phyloP scores from a whole-genome alignment of 257 asterid species.

The Nicotiana obtusifolia region DNA sequence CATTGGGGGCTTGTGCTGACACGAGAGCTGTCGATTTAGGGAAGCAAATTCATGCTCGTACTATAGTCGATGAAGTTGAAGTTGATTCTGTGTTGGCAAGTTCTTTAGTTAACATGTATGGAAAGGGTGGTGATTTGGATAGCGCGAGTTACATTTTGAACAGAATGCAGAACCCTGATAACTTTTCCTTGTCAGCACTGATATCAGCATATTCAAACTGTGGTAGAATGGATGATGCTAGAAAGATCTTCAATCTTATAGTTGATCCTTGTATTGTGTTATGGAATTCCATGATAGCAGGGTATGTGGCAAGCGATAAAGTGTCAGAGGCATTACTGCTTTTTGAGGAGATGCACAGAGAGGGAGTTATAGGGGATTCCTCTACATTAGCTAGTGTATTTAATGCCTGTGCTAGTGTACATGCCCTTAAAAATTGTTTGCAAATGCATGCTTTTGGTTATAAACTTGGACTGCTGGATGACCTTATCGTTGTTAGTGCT shows the following conservation, averaged over 20 bases:
- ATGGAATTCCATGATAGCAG: constrained; percentile 75
- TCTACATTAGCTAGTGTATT: constrained; percentile 60
- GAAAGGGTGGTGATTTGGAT: constrained; percentile 62
- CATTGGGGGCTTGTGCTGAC: constrained; percentile 56
- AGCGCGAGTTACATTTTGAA: constrained; percentile 36
- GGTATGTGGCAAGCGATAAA: constrained; percentile 47
- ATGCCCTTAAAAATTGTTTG: constrained; percentile 34
- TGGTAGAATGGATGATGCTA: constrained; percentile 62
- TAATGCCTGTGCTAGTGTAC: constrained; percentile 55
- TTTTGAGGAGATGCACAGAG: constrained; percentile 43
- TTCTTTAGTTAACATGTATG: constrained; percentile 76
- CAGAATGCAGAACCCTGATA: constrained; percentile 46
- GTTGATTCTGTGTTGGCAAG: constrained; percentile 61
- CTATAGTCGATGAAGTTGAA: constrained; percentile 42
- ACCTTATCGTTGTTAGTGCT: constrained; percentile 61
- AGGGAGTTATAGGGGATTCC: constrained; percentile 44
- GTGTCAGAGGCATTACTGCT: constrained; percentile 40
- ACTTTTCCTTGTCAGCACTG: constrained; percentile 68
- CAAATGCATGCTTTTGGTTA: constrained; percentile 49
- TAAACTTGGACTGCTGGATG: constrained; percentile 46
- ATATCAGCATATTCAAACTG: constrained; percentile 60
- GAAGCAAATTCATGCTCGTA: constrained; percentile 70
- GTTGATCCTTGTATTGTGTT: constrained; percentile 47
- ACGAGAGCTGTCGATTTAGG: constrained; percentile 44
- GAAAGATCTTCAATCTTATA: constrained; percentile 40